Base-by-base conservation (phyloP, 106 monocot species). In the Apostasia ramifera region DNA sequence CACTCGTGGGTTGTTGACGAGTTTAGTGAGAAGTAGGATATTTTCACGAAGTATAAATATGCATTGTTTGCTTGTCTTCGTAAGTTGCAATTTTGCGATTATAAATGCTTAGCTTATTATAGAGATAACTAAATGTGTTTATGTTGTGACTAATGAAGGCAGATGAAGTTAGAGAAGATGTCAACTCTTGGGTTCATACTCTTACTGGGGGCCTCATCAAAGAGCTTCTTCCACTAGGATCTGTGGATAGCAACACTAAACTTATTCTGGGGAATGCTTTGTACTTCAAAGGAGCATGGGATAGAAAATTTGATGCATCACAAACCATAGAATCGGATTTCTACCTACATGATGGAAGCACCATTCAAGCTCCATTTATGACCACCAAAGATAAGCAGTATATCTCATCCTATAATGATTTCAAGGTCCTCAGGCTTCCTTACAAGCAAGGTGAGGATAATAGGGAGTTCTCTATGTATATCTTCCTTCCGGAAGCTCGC, bases 271-370 rank as follows among this genome's bases (percentile, higher is more conserved):
- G 67, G 13, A 94, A 94, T 81, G 90, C 87, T n/a, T 74, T 94
- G 0, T 94, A 94, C 72, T 94, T 90, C 73, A 94, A 94, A 69
- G 94, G 90, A 59, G 71, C 59, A 3, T 94, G 94, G 94, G 58
- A 76, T 7, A 71, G 82, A 44, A 87, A 84, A 44, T 87, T 94
- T 67, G 82, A 85, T 71, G 56, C 78, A 41, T 77, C 80, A 40
- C 55, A 76, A 50, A 87, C 91, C 40, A 75, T 70, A 71, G 75
- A 91, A 0, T 47, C 55, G 0, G 77, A 72, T 2, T 91, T 87
- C 47, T 69, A 75, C 52, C 80, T 84, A 47, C 80, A 82, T 1
- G 57, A 85, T 75, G 84, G 82, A 37, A 87, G 53, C 40, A 70
- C 70, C 3, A 63, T 87, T 26, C 60, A 75, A 67, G 84, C 64